A percentile compares a stretch with the other conserved stretches of the same genome.
Conservation (phyloP, 768 basidiomycete species). For the Mycena polygramma region DNA sequence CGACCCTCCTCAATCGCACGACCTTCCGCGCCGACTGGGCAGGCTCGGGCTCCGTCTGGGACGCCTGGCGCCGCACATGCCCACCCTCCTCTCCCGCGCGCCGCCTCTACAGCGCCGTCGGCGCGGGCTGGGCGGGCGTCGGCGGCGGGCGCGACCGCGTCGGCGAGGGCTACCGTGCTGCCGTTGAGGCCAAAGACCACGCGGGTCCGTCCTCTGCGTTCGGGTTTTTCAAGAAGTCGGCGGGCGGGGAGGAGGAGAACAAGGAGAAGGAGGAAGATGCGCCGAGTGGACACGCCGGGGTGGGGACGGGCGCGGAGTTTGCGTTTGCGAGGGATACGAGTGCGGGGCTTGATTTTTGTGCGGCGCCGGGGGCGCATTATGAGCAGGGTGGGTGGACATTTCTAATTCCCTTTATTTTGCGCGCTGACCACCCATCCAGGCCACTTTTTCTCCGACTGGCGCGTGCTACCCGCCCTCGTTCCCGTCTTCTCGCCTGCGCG, state of each 20-base stretch:
- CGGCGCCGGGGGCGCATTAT: conserved; percentile 84
- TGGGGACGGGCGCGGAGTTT: conserved; percentile 65
- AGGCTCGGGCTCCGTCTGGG: conserved; percentile 90
- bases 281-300: conserved; percentile 6
- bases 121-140: conserved; percentile 56
- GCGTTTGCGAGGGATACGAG: conserved; percentile 73
- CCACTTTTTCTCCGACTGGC: conserved; percentile 98
- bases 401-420: not conserved
- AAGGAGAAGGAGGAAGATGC: not conserved
- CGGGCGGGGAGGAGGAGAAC: not conserved
- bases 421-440: conserved; percentile 52
- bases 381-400: conserved; percentile 58
- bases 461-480: conserved; percentile 88
- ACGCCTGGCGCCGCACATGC: conserved; percentile 94
- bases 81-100: conserved; percentile 83
- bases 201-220: too few relatives aligned
- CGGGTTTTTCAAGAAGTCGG: too few relatives aligned
- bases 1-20: not conserved
- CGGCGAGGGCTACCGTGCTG: conserved; percentile 4
- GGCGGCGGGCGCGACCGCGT: conserved; percentile 22
- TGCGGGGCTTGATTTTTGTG: conserved; percentile 82
- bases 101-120: conserved; percentile 83
- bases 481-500: conserved; percentile 96
- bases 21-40: conserved; percentile 78
- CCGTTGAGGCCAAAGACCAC: too few relatives aligned